Evolutionary conservation across 345 rosid genomes (phyloP).

Genomic region (Arabis hirsuta): DNA sequence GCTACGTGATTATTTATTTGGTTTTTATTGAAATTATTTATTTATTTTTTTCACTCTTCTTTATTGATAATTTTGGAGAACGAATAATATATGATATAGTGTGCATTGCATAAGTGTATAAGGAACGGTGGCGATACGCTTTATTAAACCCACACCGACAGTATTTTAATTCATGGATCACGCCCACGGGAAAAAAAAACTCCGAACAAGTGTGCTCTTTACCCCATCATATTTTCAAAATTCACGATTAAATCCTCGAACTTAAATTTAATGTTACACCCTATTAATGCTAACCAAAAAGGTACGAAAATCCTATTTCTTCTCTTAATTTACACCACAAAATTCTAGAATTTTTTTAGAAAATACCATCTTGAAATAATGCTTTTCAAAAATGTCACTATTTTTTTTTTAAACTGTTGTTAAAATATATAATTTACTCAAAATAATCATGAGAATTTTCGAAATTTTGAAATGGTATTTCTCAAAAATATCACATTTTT

Average conservation of each 20-base stretch:
- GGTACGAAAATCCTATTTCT: no score
- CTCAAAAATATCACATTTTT: no score
- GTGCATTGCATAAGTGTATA: background rate
- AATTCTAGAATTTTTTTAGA: no score
- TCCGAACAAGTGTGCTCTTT: conserved; percentile 23
- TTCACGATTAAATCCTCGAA: conserved; percentile 3
- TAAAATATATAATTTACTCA: no score
- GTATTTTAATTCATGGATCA: conserved; percentile 1
- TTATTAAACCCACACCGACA: conserved; percentile 34
- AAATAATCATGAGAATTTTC: no score
- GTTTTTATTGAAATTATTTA: background rate
- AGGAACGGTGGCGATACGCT: conserved; percentile 32
- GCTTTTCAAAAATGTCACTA: no score
- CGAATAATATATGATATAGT: conserved; percentile 4
- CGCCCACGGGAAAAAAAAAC: conserved; percentile 12
- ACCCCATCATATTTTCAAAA: conserved; percentile 1
- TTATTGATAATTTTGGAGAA: background rate
- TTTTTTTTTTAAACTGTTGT: no score
- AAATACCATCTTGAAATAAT: no score
- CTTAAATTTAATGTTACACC: no score
- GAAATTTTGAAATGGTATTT: no score
- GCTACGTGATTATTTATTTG: conserved; percentile 27
- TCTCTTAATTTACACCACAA: no score
- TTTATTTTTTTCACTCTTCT: background rate
- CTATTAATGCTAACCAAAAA: no score